These are phyloP conservation scores for Amoeboradix gromovi DNA, from an alignment of 371 early-diverging fungal species.

Conservation along the genomic window DNA sequence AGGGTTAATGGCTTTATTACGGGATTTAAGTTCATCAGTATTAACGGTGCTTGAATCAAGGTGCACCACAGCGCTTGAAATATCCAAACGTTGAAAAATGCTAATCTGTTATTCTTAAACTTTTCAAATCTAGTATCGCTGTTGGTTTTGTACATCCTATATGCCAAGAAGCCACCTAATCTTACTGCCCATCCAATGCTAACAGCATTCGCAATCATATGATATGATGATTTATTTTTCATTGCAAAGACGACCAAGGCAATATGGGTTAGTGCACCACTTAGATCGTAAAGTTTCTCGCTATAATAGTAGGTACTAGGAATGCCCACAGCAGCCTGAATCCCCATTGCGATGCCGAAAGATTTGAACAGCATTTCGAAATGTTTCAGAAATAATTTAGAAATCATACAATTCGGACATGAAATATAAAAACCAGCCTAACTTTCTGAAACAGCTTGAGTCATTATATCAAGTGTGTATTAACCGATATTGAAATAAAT, in stretches of 20 bases:
- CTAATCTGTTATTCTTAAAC: not conserved
- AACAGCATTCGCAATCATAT: not conserved
- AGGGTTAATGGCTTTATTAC: not conserved
- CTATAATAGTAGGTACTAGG: not conserved
- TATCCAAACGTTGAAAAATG: conserved; percentile 2
- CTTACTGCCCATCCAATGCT: conserved; percentile 2
- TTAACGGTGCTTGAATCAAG: not conserved
- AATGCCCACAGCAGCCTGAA: not conserved
- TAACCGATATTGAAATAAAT: too few species aligned
- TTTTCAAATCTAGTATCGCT: conserved; percentile 1
- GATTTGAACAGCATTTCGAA: not conserved
- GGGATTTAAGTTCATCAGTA: not conserved
- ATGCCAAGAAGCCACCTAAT: not conserved
- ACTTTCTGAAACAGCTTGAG: too few species aligned
- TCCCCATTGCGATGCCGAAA: not conserved
- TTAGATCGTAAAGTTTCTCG: not conserved
- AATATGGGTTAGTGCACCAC: not conserved
- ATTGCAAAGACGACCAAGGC: not conserved
- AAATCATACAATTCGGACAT: too few species aligned
- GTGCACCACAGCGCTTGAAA: conserved; percentile 1
- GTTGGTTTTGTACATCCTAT: not conserved
- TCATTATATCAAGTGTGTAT: too few species aligned
- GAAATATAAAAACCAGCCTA: too few species aligned
- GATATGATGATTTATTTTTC: not conserved
- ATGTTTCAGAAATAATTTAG: too few species aligned